Evolutionary conservation across 306 rosid genomes (phyloP).

Genomic region (Sechiopsis laciniata): DNA sequence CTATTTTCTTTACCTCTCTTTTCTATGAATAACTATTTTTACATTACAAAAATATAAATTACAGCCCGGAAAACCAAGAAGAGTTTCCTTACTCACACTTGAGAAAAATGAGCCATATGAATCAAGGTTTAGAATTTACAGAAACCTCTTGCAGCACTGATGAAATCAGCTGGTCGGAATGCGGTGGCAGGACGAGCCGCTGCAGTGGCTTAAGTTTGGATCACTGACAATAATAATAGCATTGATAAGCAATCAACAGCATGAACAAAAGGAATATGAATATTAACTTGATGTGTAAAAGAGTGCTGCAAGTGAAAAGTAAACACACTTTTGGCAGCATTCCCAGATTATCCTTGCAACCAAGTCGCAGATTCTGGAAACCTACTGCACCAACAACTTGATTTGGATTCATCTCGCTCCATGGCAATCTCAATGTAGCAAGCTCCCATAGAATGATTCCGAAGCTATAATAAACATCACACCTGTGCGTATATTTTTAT

Average conservation of each 20-base stretch:
- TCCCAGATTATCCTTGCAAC: slow-evolving; percentile 86
- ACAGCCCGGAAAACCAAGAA: slow-evolving; percentile 18
- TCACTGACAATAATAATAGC: slow-evolving; percentile 46
- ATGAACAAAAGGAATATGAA: neutral
- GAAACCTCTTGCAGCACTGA: slow-evolving; percentile 61
- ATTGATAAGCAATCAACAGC: slow-evolving; percentile 5
- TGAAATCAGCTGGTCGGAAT: slow-evolving; percentile 62
- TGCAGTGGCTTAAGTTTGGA: slow-evolving; percentile 88
- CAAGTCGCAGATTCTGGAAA: slow-evolving; percentile 83
- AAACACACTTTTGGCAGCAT: slow-evolving; percentile 76
- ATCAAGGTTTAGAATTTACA: slow-evolving; percentile 72
- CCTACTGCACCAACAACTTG: slow-evolving; percentile 99
- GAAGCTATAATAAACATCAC: slow-evolving; percentile 96
- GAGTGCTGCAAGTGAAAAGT: neutral
- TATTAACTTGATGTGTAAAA: neutral
- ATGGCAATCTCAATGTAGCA: slow-evolving; percentile 82
- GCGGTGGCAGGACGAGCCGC: slow-evolving; percentile 55
- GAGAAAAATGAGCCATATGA: slow-evolving; percentile 33
- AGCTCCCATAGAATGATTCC: slow-evolving; percentile 98
- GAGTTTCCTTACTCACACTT: slow-evolving; percentile 53
- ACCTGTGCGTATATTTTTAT: slow-evolving; percentile 66
- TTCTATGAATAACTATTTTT: slow-evolving; percentile 7
- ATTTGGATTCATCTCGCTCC: slow-evolving; percentile 99
- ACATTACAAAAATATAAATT: slow-evolving; percentile 14
- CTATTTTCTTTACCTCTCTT: too few species aligned